A percentile compares a stretch with the other conserved stretches of the same genome.
phyloP scores from a whole-genome alignment of 2,329 filamentous ascomycete species.

The Lasiodiplodia gonubiensis region DNA sequence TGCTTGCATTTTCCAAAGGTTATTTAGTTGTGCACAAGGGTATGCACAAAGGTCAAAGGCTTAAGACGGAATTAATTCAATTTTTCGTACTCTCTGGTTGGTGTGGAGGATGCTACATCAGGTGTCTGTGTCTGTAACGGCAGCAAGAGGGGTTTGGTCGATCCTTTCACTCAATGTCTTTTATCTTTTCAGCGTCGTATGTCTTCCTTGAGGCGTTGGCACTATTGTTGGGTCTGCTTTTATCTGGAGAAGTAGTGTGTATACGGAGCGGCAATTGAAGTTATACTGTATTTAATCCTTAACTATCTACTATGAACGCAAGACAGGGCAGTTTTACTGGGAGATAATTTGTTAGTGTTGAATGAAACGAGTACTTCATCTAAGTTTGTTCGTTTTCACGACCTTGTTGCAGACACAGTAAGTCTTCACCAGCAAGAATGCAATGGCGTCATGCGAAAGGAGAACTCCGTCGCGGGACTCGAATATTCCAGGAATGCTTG shows the following conservation, averaged over 20 bases:
- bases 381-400: neutral
- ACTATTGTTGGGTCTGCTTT: neutral
- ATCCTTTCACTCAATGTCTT: neutral
- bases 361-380: neutral
- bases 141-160: neutral
- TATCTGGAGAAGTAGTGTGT: neutral
- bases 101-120: neutral
- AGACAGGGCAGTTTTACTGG: neutral
- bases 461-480: neutral
- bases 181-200: neutral
- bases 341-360: neutral
- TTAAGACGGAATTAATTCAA: neutral
- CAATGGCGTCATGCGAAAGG: neutral
- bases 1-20: slow-evolving; percentile 1
- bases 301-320: neutral
- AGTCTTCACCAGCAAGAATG: neutral
- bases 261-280: neutral
- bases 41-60: neutral
- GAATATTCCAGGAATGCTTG: neutral
- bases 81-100: neutral
- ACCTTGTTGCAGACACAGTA: neutral
- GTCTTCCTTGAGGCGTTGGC: neutral
- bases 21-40: neutral
- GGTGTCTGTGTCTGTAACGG: neutral
- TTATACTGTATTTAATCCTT: neutral